Evolutionary conservation across 805 yeast species (phyloP).

Genomic region (Kodamaea hsintzibuensis): DNA sequence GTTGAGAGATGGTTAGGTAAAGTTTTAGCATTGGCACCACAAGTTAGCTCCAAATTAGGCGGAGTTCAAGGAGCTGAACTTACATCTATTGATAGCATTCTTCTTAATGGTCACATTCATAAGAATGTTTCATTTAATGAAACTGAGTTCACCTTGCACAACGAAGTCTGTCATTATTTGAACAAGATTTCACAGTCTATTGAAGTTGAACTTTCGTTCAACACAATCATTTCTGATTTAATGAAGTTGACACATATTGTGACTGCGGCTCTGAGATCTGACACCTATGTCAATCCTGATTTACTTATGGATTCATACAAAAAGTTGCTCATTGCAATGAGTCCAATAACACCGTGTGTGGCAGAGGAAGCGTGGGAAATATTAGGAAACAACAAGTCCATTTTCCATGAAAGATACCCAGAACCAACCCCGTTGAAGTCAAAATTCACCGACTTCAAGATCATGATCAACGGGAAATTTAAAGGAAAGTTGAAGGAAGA

Average conservation of each 20-base stretch:
- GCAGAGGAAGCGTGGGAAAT: conserved; percentile 82
- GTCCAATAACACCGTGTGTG: conserved; percentile 81
- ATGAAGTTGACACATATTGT: conserved; percentile 75
- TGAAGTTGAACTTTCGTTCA: conserved; percentile 59
- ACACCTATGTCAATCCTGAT: conserved; percentile 30
- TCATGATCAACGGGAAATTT: conserved; percentile 76
- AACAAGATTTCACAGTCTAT: conserved; percentile 60
- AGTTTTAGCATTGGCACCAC: conserved; percentile 40
- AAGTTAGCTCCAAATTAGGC: not conserved
- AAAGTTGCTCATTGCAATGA: conserved; percentile 58
- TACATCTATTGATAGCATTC: conserved; percentile 17
- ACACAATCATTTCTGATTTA: conserved; percentile 84
- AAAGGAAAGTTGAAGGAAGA: conserved; percentile 45
- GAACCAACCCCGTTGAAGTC: conserved; percentile 38
- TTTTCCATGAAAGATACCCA: conserved; percentile 72
- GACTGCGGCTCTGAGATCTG: conserved; percentile 35
- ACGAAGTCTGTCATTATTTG: conserved; percentile 51
- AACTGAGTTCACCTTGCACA: conserved; percentile 58
- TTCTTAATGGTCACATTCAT: conserved; percentile 19
- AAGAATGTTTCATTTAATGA: conserved; percentile 30
- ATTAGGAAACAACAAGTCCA: conserved; percentile 46
- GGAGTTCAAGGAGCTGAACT: not conserved
- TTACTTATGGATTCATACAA: conserved; percentile 51
- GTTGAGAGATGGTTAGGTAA: conserved; percentile 81
- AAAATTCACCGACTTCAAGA: conserved; percentile 44